A percentile compares a stretch with the other conserved stretches of the same genome.
Conservation (phyloP, 2,329 filamentous ascomycete genomes). For the Pseudogymnoascus sp. region DNA sequence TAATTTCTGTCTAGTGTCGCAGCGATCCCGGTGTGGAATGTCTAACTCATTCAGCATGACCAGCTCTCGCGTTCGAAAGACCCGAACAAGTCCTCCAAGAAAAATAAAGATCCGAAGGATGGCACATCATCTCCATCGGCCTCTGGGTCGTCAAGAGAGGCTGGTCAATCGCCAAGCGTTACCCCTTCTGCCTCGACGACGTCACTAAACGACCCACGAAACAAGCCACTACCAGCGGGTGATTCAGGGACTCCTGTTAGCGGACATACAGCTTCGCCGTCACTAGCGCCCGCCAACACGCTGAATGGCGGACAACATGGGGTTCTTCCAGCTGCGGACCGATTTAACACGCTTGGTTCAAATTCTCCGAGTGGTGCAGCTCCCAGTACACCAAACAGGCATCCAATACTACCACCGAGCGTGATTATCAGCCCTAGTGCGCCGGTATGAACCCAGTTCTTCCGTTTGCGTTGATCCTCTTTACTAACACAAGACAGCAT, state of each 20-base stretch:
- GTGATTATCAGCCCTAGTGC: constrained; percentile 93
- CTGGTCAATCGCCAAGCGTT: constrained; percentile 52
- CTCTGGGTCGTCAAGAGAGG: constrained; percentile 43
- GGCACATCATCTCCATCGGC: constrained; percentile 75
- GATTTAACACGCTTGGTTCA: constrained; percentile 35
- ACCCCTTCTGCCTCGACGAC: constrained; percentile 89
- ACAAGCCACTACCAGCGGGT: constrained; percentile 65
- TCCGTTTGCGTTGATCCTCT: background rate
- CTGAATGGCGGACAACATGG: constrained; percentile 24
- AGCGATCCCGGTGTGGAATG: constrained; percentile 7
- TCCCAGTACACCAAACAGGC: constrained; percentile 54
- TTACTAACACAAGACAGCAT: constrained; percentile 50
- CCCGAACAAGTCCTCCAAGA: constrained; percentile 73
- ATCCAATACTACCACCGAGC: constrained; percentile 66
- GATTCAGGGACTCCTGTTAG: constrained; percentile 30
- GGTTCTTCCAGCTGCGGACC: constrained; percentile 32
- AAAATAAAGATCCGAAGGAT: constrained; percentile 65
- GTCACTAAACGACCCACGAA: constrained; percentile 75
- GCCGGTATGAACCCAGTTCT: constrained; percentile 58
- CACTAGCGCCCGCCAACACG: constrained; percentile 23
- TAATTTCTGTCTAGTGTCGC: constrained; percentile 11
- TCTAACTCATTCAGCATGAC: constrained; percentile 54
- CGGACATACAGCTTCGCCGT: constrained; percentile 20
- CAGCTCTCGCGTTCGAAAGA: constrained; percentile 88
- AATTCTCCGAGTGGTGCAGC: constrained; percentile 36